These are phyloP conservation scores for Suillus subluteus DNA, from an alignment of 768 basidiomycete genomes.

Conservation along the genomic window DNA sequence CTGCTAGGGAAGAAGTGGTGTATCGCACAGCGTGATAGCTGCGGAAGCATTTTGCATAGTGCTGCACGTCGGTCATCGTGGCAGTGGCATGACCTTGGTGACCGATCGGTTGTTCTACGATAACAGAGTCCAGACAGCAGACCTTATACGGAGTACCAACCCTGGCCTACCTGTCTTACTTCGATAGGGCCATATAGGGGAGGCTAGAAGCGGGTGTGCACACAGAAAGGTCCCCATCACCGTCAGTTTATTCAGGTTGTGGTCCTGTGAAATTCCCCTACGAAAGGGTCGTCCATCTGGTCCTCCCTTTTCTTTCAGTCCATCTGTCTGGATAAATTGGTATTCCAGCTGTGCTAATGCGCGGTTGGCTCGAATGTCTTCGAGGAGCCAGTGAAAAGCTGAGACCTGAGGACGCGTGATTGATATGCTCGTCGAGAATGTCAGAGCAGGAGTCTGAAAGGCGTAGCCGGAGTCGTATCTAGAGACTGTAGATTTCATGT, in stretches of 20 bases:
- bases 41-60: background rate
- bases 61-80: background rate
- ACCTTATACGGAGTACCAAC: background rate
- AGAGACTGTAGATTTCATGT: background rate
- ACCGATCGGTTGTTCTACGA: background rate
- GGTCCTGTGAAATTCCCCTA: background rate
- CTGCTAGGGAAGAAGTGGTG: background rate
- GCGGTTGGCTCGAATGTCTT: background rate
- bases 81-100: background rate
- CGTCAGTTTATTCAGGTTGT: background rate
- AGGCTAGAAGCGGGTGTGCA: background rate
- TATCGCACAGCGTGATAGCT: background rate
- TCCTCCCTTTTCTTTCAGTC: background rate
- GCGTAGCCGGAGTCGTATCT: background rate
- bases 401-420: background rate
- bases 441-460: background rate
- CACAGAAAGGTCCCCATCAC: background rate
- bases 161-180: background rate
- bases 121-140: background rate
- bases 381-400: background rate
- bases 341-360: background rate
- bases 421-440: background rate
- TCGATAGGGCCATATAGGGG: background rate
- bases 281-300: background rate
- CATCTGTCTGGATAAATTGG: background rate